Evolutionary conservation across 225 moss, liverwort and hornwort genomes (phyloP).

Genomic region (Bryum argenteum): DNA sequence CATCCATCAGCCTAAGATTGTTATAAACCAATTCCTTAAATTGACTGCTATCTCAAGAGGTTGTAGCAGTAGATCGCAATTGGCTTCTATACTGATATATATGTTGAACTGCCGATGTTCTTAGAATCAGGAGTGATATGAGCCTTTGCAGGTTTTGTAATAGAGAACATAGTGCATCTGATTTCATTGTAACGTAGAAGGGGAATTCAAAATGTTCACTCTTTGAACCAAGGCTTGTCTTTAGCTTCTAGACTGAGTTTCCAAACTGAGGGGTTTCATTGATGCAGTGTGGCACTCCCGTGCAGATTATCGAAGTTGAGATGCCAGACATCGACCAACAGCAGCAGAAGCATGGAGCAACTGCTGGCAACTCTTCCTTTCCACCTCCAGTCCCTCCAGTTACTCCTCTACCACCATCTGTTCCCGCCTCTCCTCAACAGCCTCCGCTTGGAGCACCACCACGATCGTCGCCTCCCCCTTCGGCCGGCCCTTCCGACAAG

Average conservation of each 20-base stretch:
- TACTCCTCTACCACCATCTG: conserved; percentile 10
- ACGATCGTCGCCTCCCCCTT: conserved; percentile 31
- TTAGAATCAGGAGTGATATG: conserved; percentile 5
- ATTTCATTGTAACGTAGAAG: not conserved
- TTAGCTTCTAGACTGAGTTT: not conserved
- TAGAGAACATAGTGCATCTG: not conserved
- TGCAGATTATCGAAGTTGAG: conserved; percentile 59
- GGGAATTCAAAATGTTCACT: not conserved
- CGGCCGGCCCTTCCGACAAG: conserved; percentile 5
- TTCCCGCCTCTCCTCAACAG: conserved; percentile 30
- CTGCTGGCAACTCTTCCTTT: conserved; percentile 29
- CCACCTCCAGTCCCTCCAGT: conserved; percentile 24
- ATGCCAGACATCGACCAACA: conserved; percentile 45
- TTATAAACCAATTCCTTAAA: conserved; percentile 10
- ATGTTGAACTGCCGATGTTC: not conserved
- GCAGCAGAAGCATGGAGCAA: conserved; percentile 16
- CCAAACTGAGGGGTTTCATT: conserved; percentile 14
- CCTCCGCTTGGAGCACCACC: conserved; percentile 27
- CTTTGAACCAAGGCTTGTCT: not conserved
- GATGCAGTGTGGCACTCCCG: not conserved
- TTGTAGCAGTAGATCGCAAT: not conserved
- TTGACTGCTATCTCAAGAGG: conserved; percentile 1
- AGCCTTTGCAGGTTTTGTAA: not conserved
- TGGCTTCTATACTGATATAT: not conserved
- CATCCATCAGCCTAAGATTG: conserved; percentile 1